These are phyloP conservation scores for Arthrobotrys megalospora DNA, from an alignment of 2,329 filamentous ascomycete species.

Conservation along the genomic window DNA sequence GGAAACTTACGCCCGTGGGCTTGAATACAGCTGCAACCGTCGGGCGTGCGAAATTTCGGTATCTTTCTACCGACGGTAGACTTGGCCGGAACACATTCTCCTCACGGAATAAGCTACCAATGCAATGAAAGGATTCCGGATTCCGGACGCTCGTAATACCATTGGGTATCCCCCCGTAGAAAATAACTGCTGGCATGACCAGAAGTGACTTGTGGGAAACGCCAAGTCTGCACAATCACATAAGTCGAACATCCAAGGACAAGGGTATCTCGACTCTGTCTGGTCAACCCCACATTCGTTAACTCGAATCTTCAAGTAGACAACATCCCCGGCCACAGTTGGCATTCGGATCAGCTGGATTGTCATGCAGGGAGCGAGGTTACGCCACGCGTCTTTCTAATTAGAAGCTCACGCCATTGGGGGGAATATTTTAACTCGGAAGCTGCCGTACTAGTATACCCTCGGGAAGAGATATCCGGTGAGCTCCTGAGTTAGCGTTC, in stretches of 20 bases:
- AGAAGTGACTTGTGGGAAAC: constrained; percentile 12
- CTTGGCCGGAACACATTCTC: neutral
- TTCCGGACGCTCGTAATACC: neutral
- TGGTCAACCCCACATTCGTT: constrained; percentile 13
- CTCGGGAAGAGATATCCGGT: constrained; percentile 27
- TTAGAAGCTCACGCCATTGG: constrained; percentile 22
- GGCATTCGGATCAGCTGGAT: constrained; percentile 14
- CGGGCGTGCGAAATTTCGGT: neutral
- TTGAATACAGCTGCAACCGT: neutral
- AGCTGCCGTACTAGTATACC: constrained; percentile 19
- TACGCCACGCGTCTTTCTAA: constrained; percentile 30
- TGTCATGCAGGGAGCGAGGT: constrained; percentile 1
- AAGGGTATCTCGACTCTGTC: constrained; percentile 18
- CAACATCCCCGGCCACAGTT: constrained; percentile 4
- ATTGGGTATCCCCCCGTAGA: neutral
- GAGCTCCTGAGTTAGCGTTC: constrained; percentile 19
- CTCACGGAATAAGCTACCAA: neutral
- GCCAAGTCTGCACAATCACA: constrained; percentile 23
- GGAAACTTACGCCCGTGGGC: no score
- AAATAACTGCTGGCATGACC: neutral
- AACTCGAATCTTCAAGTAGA: constrained; percentile 2
- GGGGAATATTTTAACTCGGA: constrained; percentile 18
- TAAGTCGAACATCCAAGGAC: neutral
- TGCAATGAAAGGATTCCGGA: constrained; percentile 19
- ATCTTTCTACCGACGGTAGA: constrained; percentile 15